These are phyloP conservation scores for Picea glauca DNA, from an alignment of 75 land plant genomes.

Conservation along the genomic window DNA sequence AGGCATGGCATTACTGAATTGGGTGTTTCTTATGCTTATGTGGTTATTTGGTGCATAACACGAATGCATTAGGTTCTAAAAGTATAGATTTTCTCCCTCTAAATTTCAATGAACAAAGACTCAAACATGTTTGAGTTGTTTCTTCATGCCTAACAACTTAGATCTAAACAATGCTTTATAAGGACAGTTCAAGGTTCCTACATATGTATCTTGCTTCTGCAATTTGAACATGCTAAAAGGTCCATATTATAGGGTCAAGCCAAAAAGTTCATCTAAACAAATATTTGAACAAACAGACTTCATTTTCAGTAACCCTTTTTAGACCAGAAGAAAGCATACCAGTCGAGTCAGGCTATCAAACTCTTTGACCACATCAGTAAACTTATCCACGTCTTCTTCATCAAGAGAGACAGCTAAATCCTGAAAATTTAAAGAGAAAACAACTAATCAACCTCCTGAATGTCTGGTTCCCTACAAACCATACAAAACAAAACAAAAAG, in stretches of 20 bases:
- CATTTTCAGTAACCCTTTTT: background rate
- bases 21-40: too few species aligned
- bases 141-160: background rate
- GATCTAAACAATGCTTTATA: background rate
- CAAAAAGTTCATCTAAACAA: background rate
- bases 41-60: too few species aligned
- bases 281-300: constrained; percentile 6
- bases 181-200: background rate
- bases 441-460: background rate
- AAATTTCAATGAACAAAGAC: too few species aligned
- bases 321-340: constrained; percentile 37
- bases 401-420: constrained; percentile 78
- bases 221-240: background rate
- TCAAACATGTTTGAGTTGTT: too few species aligned
- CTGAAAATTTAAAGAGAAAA: constrained; percentile 28
- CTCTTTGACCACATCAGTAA: constrained; percentile 82
- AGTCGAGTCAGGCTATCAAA: constrained; percentile 86
- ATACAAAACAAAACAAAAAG: background rate
- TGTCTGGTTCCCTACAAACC: background rate
- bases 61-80: too few species aligned
- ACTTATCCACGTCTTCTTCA: constrained; percentile 80
- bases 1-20: too few species aligned
- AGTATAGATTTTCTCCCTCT: too few species aligned
- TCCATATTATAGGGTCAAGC: background rate
- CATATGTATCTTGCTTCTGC: background rate